Conservation (phyloP, 495 filamentous ascomycete genomes). For the Ascodesmis nigricans region DNA sequence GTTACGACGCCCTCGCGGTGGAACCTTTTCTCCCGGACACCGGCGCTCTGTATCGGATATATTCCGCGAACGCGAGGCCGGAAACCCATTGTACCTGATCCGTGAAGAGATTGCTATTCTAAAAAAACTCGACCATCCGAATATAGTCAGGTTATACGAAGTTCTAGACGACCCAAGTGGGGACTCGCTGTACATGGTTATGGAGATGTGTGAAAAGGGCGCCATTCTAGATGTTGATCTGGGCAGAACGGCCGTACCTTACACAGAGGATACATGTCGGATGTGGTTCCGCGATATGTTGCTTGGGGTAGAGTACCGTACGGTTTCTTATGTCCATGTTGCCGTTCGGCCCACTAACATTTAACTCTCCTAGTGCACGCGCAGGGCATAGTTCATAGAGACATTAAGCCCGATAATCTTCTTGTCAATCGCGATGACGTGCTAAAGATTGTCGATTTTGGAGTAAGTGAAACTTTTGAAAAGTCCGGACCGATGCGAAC, state of each 20-base stretch:
- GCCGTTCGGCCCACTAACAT: conserved; percentile 10
- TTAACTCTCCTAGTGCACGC: conserved; percentile 51
- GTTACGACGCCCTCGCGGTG: conserved; percentile 44
- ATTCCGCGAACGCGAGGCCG: conserved; percentile 34
- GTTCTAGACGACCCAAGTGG: conserved; percentile 89
- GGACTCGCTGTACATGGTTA: conserved; percentile 91
- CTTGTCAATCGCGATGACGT: conserved; percentile 76
- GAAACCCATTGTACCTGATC: conserved; percentile 70
- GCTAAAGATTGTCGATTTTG: conserved; percentile 93
- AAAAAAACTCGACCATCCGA: conserved; percentile 91
- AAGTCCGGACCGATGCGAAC: conserved; percentile 78
- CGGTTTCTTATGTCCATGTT: conserved; percentile 21
- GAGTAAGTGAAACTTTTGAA: conserved; percentile 95
- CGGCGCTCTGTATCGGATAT: conserved; percentile 23
- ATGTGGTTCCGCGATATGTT: conserved; percentile 92
- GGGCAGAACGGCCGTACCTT: conserved; percentile 63
- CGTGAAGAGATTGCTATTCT: conserved; percentile 96
- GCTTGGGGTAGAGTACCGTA: conserved; percentile 80
- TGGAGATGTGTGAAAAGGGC: conserved; percentile 97
- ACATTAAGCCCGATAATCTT: conserved; percentile 96
- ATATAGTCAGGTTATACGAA: conserved; percentile 79
- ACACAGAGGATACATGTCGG: conserved; percentile 61
- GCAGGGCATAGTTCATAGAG: conserved; percentile 85
- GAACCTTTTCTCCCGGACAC: conserved; percentile 6
- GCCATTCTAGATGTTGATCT: conserved; percentile 92